Conservation (phyloP, 352 stramenopile species). For the Pythium phragmitis region DNA sequence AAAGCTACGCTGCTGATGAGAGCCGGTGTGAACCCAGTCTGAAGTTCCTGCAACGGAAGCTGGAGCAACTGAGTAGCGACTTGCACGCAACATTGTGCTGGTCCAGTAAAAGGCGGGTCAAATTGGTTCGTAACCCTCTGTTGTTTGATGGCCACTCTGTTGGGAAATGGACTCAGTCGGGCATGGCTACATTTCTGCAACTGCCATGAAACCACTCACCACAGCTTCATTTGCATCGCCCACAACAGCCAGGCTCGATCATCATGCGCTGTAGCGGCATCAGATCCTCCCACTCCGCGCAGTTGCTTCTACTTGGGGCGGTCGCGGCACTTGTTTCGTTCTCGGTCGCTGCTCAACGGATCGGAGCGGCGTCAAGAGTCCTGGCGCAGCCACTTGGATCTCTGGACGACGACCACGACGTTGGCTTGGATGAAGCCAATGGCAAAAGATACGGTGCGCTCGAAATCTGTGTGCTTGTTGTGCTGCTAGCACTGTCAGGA, state of each 20-base stretch:
- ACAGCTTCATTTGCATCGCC: neutral
- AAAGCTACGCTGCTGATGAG: neutral
- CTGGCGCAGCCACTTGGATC: neutral
- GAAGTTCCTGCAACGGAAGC: constrained; percentile 2
- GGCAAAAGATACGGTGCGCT: constrained; percentile 23
- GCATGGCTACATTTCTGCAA: neutral
- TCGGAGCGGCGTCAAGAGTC: neutral
- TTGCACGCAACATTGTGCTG: neutral
- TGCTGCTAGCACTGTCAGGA: constrained; percentile 84
- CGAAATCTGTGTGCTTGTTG: constrained; percentile 48
- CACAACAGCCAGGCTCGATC: neutral
- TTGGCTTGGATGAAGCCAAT: neutral
- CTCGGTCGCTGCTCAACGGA: neutral
- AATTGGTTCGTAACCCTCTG: neutral
- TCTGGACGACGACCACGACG: neutral
- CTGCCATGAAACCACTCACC: neutral
- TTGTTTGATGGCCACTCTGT: neutral
- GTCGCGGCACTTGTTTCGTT: neutral
- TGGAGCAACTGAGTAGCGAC: neutral
- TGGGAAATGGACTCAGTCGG: neutral
- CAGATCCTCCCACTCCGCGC: neutral
- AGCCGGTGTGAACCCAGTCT: neutral
- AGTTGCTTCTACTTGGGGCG: neutral
- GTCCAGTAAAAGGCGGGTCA: neutral
- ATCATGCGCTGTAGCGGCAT: neutral